phyloP scores from a whole-genome alignment of 2,329 filamentous ascomycete genomes.

The Beauveria sp. region DNA sequence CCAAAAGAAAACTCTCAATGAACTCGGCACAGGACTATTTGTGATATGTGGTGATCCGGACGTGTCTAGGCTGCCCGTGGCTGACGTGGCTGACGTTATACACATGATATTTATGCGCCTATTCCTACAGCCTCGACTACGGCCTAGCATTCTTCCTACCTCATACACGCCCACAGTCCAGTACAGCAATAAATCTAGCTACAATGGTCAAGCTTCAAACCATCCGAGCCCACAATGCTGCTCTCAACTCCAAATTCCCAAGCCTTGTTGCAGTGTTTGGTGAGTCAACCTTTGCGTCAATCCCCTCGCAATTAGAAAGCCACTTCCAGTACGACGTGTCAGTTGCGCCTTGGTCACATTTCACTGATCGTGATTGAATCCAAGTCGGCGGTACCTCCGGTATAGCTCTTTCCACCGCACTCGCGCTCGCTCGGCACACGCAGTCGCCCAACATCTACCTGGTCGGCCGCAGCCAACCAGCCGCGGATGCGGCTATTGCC shows the following conservation, averaged over 20 bases:
- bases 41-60: no score
- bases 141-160: no score
- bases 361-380: background rate
- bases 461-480: slow-evolving; percentile 29
- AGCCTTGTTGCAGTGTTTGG: background rate
- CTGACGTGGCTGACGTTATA: no score
- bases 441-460: slow-evolving; percentile 39
- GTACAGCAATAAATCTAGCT: no score
- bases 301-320: background rate
- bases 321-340: no score
- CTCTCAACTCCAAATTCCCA: background rate
- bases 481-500: slow-evolving; percentile 18
- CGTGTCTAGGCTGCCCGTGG: no score
- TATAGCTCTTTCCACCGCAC: slow-evolving; percentile 39
- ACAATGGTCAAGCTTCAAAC: background rate
- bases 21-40: no score
- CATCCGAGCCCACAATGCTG: background rate
- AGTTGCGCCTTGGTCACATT: background rate
- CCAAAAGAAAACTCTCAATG: no score
- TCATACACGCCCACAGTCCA: no score
- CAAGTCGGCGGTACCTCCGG: slow-evolving; percentile 41
- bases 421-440: slow-evolving; percentile 32
- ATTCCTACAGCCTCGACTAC: no score
- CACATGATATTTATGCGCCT: no score
- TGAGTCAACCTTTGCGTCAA: background rate